These are phyloP conservation scores for Hypomyces rosellus DNA, from an alignment of 2,329 filamentous ascomycete genomes.

Conservation along the genomic window DNA sequence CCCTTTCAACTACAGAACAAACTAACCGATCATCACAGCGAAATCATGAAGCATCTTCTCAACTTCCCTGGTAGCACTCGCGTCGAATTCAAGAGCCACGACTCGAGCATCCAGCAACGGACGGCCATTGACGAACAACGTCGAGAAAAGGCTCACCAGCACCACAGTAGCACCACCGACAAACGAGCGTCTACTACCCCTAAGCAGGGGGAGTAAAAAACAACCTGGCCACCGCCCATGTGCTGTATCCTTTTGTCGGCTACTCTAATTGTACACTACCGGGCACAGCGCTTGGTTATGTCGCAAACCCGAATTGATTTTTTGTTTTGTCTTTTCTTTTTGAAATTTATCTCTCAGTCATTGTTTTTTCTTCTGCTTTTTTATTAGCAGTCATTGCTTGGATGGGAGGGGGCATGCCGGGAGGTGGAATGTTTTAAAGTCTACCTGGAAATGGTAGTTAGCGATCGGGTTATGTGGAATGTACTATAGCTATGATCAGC, in stretches of 20 bases:
- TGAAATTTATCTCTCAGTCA: not conserved
- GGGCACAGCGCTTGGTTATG: constrained; percentile 12
- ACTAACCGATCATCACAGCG: constrained; percentile 47
- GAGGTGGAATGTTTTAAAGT: not conserved
- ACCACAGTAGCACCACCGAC: constrained; percentile 34
- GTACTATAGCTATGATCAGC: constrained; percentile 12
- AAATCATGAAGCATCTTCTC: constrained; percentile 88
- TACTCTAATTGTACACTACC: constrained; percentile 12
- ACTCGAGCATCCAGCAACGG: constrained; percentile 89
- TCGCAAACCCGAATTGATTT: constrained; percentile 9
- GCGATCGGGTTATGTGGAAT: constrained; percentile 9
- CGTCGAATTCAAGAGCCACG: constrained; percentile 92
- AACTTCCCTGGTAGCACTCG: constrained; percentile 82
- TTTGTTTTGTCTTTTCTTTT: constrained; percentile 3
- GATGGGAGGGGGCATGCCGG: not conserved
- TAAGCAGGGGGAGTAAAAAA: constrained; percentile 30
- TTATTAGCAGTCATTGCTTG: constrained; percentile 1
- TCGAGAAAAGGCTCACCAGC: constrained; percentile 66
- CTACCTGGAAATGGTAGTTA: constrained; percentile 13
- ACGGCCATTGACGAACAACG: constrained; percentile 86
- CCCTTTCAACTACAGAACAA: not conserved
- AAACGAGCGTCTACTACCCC: constrained; percentile 8
- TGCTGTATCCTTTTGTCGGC: constrained; percentile 6
- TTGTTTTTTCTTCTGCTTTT: constrained; percentile 5
- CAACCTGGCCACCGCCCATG: not conserved